Evolutionary conservation across 805 yeast species (phyloP).

Genomic region (Ogataea pini): DNA sequence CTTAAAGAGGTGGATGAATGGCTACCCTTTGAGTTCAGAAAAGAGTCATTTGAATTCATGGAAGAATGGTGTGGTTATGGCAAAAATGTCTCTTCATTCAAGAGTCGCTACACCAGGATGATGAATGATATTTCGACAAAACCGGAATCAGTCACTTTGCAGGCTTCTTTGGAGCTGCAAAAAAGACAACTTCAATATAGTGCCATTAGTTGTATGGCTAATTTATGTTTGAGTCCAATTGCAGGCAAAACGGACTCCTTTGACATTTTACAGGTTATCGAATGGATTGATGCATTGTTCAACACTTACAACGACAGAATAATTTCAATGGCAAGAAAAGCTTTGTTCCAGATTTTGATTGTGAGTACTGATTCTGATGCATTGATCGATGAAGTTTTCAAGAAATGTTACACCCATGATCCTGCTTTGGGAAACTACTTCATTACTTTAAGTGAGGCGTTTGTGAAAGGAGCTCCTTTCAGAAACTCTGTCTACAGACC

Average conservation of each 20-base stretch:
- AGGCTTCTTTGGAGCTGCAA: conserved; percentile 81
- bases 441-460: conserved; percentile 64
- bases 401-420: conserved; percentile 66
- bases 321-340: conserved; percentile 64
- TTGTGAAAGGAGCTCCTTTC: conserved; percentile 49
- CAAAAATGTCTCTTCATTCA: conserved; percentile 55
- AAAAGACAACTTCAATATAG: conserved; percentile 66
- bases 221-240: conserved; percentile 74
- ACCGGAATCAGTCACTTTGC: conserved; percentile 50
- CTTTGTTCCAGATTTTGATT: conserved; percentile 65
- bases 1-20: conserved; percentile 49
- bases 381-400: conserved; percentile 57
- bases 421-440: conserved; percentile 69
- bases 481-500: conserved; percentile 63
- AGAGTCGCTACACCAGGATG: conserved; percentile 65
- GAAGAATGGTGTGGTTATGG: conserved; percentile 98
- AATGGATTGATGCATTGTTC: conserved; percentile 81
- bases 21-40: conserved; percentile 85
- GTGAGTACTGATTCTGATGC: conserved; percentile 58
- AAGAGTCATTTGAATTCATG: conserved; percentile 75
- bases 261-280: conserved; percentile 64
- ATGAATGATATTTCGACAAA: conserved; percentile 39
- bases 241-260: conserved; percentile 56
- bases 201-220: conserved; percentile 82
- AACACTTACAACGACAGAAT: conserved; percentile 57